Evolutionary conservation across 2,329 filamentous ascomycete genomes (phyloP).

Genomic region (Colletotrichum chlorophyti): DNA sequence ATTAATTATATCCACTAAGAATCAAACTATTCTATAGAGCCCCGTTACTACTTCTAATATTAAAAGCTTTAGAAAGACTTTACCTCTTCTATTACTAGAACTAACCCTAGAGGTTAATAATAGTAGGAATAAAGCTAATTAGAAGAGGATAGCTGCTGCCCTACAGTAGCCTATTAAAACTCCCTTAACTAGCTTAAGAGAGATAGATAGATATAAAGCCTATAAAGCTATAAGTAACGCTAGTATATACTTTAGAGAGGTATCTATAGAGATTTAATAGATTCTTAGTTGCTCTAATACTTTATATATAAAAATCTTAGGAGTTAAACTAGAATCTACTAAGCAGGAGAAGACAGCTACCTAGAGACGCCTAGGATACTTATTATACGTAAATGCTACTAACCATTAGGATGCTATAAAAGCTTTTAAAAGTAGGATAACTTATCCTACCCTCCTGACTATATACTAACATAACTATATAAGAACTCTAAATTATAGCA

Average conservation of each 20-base stretch:
- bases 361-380: neutral
- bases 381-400: neutral
- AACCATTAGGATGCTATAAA: neutral
- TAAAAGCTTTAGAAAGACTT: neutral
- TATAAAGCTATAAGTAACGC: neutral
- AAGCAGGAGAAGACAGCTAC: neutral
- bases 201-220: neutral
- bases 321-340: neutral
- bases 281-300: neutral
- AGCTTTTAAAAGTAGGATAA: slow-evolving; percentile 1
- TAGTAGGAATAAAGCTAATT: neutral
- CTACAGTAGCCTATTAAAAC: neutral
- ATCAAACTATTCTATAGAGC: neutral
- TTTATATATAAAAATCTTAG: neutral
- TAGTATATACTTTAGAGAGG: neutral
- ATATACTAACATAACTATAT: neutral
- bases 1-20: neutral
- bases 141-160: neutral
- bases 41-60: neutral
- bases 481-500: neutral
- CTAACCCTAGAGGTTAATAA: neutral
- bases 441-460: neutral
- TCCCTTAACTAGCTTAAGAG: neutral
- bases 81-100: neutral
- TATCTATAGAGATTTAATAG: neutral